Percentiles rank a stretch among this genome's conserved stretches.
Conservation (phyloP, 2,329 filamentous ascomycete genomes). For the Microdochium nivale region DNA sequence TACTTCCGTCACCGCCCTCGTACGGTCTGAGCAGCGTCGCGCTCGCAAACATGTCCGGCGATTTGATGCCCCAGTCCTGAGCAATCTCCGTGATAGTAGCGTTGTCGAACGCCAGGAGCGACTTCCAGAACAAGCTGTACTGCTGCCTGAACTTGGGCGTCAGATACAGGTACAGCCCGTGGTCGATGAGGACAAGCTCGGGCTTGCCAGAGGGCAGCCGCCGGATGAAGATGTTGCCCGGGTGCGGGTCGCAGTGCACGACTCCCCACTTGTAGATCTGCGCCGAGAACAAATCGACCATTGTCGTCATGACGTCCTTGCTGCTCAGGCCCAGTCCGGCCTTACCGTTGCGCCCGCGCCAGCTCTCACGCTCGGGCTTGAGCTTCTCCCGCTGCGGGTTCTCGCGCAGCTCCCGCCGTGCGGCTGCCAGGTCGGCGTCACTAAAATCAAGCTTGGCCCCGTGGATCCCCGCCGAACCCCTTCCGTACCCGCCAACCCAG, state of each 20-base stretch:
- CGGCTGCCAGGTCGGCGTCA: constrained; percentile 35
- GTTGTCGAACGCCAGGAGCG: constrained; percentile 90
- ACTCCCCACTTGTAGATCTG: constrained; percentile 97
- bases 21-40: constrained; percentile 88
- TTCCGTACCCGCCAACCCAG: constrained; percentile 71
- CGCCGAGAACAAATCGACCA: constrained; percentile 92
- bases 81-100: constrained; percentile 65
- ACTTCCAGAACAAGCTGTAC: constrained; percentile 89
- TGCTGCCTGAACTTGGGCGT: constrained; percentile 72
- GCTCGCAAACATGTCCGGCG: constrained; percentile 83
- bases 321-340: constrained; percentile 78
- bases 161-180: constrained; percentile 94
- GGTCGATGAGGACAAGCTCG: constrained; percentile 92
- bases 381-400: constrained; percentile 49
- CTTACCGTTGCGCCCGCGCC: constrained; percentile 62
- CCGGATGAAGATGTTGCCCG: constrained; percentile 93
- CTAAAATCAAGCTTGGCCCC: constrained; percentile 49
- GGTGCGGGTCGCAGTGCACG: constrained; percentile 94
- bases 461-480: constrained; percentile 70
- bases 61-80: constrained; percentile 75
- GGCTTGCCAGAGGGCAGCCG: constrained; percentile 72
- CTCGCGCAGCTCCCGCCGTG: constrained; percentile 36
- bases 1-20: constrained; percentile 68
- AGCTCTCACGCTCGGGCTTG: constrained; percentile 73
- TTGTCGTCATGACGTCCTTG: constrained; percentile 89